A percentile compares a stretch with the other conserved stretches of the same genome.
phyloP scores from a whole-genome alignment of 2,329 filamentous ascomycete genomes.

The Trichoderma arundinaceum region DNA sequence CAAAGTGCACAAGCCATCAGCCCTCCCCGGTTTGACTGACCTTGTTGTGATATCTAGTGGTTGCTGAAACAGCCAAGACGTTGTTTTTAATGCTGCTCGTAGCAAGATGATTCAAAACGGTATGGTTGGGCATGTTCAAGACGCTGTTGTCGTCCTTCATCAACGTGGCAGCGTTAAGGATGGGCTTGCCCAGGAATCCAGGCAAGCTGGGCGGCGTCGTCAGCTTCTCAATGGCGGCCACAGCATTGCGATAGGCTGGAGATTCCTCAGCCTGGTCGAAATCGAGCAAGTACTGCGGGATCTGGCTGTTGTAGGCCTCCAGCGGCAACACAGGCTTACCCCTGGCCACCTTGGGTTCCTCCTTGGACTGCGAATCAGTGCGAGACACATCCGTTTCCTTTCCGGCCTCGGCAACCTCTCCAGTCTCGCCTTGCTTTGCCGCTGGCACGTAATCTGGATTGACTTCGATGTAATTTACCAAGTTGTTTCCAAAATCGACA shows the following conservation, averaged over 20 bases:
- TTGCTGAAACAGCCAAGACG: constrained; percentile 91
- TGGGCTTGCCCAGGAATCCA: constrained; percentile 90
- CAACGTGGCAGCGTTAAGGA: constrained; percentile 86
- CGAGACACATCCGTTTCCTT: constrained; percentile 24
- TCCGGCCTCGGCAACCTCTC: constrained; percentile 30
- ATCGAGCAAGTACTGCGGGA: constrained; percentile 86
- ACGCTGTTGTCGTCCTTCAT: constrained; percentile 99
- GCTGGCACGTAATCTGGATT: constrained; percentile 71
- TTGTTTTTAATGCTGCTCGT: constrained; percentile 98
- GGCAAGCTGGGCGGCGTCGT: constrained; percentile 84
- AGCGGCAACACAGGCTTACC: constrained; percentile 62
- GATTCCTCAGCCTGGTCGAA: constrained; percentile 85
- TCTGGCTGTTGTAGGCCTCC: constrained; percentile 70
- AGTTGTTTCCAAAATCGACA: constrained; percentile 95
- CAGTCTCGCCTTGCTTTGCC: constrained; percentile 37
- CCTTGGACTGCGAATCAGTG: constrained; percentile 44
- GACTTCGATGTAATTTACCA: constrained; percentile 98
- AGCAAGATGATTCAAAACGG: constrained; percentile 92
- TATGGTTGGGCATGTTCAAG: constrained; percentile 95
- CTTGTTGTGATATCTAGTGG: constrained; percentile 97
- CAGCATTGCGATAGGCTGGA: constrained; percentile 73
- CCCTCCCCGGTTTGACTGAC: constrained; percentile 51
- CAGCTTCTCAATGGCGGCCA: constrained; percentile 76
- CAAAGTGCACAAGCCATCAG: neutral
- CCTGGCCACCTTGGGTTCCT: constrained; percentile 52